A percentile compares a stretch with the other conserved stretches of the same genome.
phyloP scores from a whole-genome alignment of 2,329 filamentous ascomycete genomes.

The Penicillium sp. region DNA sequence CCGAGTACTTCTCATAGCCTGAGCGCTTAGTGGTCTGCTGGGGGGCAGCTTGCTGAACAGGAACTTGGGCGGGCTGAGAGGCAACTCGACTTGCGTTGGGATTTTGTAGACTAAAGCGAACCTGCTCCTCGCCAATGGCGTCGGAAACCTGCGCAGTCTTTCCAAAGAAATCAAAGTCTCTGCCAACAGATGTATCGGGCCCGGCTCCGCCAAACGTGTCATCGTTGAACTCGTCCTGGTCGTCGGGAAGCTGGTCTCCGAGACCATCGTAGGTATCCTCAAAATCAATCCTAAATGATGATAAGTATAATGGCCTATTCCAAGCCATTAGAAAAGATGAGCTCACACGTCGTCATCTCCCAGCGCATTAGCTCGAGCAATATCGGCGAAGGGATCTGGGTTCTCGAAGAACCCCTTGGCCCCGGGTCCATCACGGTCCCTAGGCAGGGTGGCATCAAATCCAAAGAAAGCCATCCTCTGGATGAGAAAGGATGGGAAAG shows the following conservation, averaged over 20 bases:
- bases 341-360: slow-evolving; percentile 62
- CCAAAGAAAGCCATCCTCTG: slow-evolving; percentile 80
- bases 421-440: slow-evolving; percentile 60
- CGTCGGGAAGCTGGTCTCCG: slow-evolving; percentile 85
- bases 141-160: slow-evolving; percentile 82
- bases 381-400: slow-evolving; percentile 82
- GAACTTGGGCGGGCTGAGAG: slow-evolving; percentile 30
- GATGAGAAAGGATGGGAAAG: slow-evolving; percentile 3
- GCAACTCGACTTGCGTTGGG: slow-evolving; percentile 48
- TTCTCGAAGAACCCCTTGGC: slow-evolving; percentile 75
- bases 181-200: slow-evolving; percentile 63
- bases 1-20: slow-evolving; percentile 89
- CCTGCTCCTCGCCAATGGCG: slow-evolving; percentile 86
- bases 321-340: slow-evolving; percentile 33
- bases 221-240: slow-evolving; percentile 92
- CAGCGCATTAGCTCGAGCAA: slow-evolving; percentile 59
- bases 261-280: slow-evolving; percentile 97
- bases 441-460: slow-evolving; percentile 69
- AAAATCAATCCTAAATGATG: slow-evolving; percentile 66
- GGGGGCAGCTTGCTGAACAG: slow-evolving; percentile 46
- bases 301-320: slow-evolving; percentile 1
- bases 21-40: slow-evolving; percentile 64
- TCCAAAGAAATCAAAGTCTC: slow-evolving; percentile 96
- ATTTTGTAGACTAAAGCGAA: slow-evolving; percentile 74
- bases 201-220: slow-evolving; percentile 70